Evolutionary conservation across 2,329 filamentous ascomycete genomes (phyloP), one percentile per base, ranked within the genome.

Genomic region (Phialophora verrucosa): DNA sequence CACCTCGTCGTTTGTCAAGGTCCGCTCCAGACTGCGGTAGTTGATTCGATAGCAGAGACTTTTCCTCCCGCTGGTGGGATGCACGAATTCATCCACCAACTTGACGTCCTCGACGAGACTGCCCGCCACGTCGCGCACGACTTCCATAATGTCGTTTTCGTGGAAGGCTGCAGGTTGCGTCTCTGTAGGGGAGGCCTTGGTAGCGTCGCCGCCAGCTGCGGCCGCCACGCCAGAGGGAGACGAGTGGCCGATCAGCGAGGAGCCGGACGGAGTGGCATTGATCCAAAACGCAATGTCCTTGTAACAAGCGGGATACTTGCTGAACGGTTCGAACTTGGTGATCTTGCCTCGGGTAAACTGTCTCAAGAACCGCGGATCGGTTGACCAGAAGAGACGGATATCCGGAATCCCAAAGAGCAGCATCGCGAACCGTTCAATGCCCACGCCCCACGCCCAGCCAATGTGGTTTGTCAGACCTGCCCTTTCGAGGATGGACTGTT

Each of bases 221-320:
- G 67, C 66, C n/a, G 72, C 72, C 20, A 63, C 67, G 20, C 69
- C 77, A 73, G 78, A 82, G 14, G 23, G 14, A n/a, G 59, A 27
- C 12, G 59, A 6, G 23, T 38, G 29, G 2, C 79, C 84, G 25
- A 82, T 47, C 1, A 70, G 70, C 27, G 70, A 70, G 4, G 69
- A 69, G 12, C 47, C 76, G 5, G 76, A 70, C 5, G 77, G 74
- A 8, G 60, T 55, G 1, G 81, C 76, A 20, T 78, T 81, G 62
- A 98, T 81, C 95, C 95, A 99, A 79, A 99, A 99, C 0, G 93
- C 91, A 11, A 98, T 90, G 77, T 99, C 95, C 79, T 94, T 94
- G 76, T 90, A 90, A 77, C 92, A 96, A 25, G 89, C 88, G 0
- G 95, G 95, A 77, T 96, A 88, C 79, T 93, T 97, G 70, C 92